Evolutionary conservation across 2,329 filamentous ascomycete genomes (phyloP), one percentile per base, ranked within the genome.

Genomic region (Podosphaera leucotricha): DNA sequence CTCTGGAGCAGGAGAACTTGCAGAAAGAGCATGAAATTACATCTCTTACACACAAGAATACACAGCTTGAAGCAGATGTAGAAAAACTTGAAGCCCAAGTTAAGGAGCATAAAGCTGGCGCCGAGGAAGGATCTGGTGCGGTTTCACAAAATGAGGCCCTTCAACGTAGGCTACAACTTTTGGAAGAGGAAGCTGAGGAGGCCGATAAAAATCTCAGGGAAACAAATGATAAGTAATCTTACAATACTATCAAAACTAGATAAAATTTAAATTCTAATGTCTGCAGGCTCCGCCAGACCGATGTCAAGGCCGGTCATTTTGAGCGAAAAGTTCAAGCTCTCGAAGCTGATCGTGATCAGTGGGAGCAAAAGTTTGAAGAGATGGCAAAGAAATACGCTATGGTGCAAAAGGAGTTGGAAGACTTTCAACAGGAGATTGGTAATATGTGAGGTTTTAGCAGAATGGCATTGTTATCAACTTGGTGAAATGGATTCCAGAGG

Each of bases 311-410:
- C 59, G 90, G 87, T 58, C 87, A 98, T 70, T 95, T 87, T 66
- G 90, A 98, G 71, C 90, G 90, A 67, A 95, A 95, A 72, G 90
- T 95, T 55, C 84, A 94, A 66, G 87, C 90, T 57, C 77, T 94
- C 59, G 90, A 98, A 68, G 70, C 75, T 59, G 75, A 86, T 62
- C 80, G 83, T 58, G 85, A 94, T 65, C 76, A 86, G 64, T 94
- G 86, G 86, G 90, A 95, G 71, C 62, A 71, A 64, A 95, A 98
- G 71, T 95, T 92, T 68, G 90, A 95, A 67, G 87, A 95, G 64
- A 92, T 93, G 80, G 64, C 78, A 56, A 80, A 86, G 75, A 92
- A 94, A 68, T 80, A 92, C 70, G 66, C 67, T 53, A 63, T 71
- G 46, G 71, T 84, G 55, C 77, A 92, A 72, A 87, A 87, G 71